Base-by-base conservation (phyloP, 805 yeast species). In the Cyberlindnera meyerae region DNA sequence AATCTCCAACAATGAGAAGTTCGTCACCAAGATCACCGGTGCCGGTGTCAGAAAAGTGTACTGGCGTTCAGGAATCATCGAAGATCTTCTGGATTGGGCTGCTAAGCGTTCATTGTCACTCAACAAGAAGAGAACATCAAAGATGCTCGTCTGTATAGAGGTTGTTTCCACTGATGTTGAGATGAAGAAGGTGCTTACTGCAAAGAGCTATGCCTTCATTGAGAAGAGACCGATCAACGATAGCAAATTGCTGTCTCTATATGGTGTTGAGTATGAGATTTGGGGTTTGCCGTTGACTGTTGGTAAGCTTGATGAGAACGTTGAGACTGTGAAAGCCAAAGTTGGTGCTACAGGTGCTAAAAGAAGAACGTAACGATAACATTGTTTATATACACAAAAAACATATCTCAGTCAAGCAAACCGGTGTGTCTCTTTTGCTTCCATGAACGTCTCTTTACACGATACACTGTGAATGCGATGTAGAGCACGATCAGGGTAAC, bases 31-130 rank as follows among this genome's bases (percentile, higher is more conserved):
- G 24, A 75, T 81, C 31, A 65, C 78, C 6, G 73, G 78, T 6
- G 51, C 75, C 14, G 82, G 82, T 40, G 74, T 81, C 31, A 73
- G 88, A 59, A 74, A 75, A 51, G 88, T 82, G 2, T 83, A 83
- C 55, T 57, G 71, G 17, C 70, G 68, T 42, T 75, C 81, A 8
- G 87, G 83, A 17, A 71, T 84, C 34, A 67, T 81, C 13, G 68
- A 69, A 29, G 82, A 83, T 47, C 63, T 84, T 40, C 45, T 83
- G 18, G 77, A 71, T 29, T 79, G 83, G 82, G 72, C 79, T 6
- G 61, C 70, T 43, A 45, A 60, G 15, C 70, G 78, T 52, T 63
- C 77, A 12, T 61, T 65, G 33, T 54, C 60, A 24, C 58, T 71
- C 24, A 65, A 66, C 44, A 52, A 57, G 11, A 51, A 51, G 15